These are phyloP conservation scores for Fomitopsis serialis DNA, from an alignment of 768 basidiomycete species.

Conservation along the genomic window DNA sequence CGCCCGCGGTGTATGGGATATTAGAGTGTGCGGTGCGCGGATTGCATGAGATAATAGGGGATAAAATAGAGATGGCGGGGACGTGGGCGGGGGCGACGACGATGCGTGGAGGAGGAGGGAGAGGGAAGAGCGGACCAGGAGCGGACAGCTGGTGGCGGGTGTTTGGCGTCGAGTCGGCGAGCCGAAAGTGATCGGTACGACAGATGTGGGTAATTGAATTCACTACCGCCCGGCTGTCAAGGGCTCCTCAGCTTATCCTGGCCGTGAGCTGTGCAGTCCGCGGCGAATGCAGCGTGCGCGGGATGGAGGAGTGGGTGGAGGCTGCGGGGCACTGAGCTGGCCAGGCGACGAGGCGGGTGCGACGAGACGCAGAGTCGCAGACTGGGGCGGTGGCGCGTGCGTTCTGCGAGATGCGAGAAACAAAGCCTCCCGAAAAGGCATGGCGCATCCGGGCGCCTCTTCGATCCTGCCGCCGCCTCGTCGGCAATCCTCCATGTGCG, in stretches of 20 bases:
- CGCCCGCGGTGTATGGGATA: constrained; percentile 29
- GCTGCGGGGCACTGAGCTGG: constrained; percentile 1
- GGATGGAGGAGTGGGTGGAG: constrained; percentile 1
- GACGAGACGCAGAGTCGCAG: constrained; percentile 7
- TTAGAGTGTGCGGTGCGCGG: neutral
- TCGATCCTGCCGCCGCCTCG: neutral
- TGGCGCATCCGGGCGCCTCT: neutral
- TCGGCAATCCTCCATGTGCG: neutral
- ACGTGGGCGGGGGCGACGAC: neutral
- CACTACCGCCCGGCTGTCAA: constrained; percentile 6
- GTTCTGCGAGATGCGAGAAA: too few species aligned
- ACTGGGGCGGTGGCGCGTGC: constrained; percentile 8
- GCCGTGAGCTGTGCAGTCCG: neutral
- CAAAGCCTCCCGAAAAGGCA: neutral
- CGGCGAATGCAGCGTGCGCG: neutral
- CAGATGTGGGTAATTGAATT: constrained; percentile 6
- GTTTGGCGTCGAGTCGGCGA: constrained; percentile 4
- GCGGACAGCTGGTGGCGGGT: constrained; percentile 1
- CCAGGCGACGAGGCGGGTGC: constrained; percentile 9
- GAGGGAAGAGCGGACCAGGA: neutral
- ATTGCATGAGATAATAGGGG: constrained; percentile 6
- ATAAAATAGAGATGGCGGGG: constrained; percentile 16
- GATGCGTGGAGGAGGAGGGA: neutral
- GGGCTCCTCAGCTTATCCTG: neutral
- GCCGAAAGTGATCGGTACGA: constrained; percentile 9